Evolutionary conservation across 148 eudicot species (phyloP).

Genomic region (Fagopyrum homotropicum): DNA sequence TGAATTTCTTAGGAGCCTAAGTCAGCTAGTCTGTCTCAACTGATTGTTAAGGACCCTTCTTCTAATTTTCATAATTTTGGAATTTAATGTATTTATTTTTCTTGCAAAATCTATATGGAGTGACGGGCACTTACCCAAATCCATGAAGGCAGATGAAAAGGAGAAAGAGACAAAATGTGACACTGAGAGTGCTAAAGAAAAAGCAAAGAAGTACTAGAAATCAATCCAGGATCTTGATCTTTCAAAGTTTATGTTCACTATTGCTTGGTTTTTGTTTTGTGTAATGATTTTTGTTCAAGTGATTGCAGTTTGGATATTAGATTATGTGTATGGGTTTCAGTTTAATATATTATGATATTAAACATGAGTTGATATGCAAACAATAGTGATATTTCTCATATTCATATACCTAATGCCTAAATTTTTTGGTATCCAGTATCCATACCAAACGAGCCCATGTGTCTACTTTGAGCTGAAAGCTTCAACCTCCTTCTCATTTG

Average conservation of each 20-base stretch:
- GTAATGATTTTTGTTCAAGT: background rate
- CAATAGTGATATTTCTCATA: too few species aligned
- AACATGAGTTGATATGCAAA: too few species aligned
- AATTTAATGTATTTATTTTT: background rate
- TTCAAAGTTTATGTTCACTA: slow-evolving; percentile 27
- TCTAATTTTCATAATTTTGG: background rate
- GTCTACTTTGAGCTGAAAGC: background rate
- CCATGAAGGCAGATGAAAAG: slow-evolving; percentile 56
- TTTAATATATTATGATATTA: too few species aligned
- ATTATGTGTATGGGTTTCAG: too few species aligned
- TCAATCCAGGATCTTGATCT: slow-evolving; percentile 96
- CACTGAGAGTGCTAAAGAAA: slow-evolving; percentile 59
- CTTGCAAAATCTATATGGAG: slow-evolving; percentile 51
- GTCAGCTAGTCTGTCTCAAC: background rate
- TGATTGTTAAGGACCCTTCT: background rate
- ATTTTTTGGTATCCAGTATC: too few species aligned
- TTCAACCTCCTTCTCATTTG: background rate
- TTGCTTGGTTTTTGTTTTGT: background rate
- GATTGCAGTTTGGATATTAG: too few species aligned
- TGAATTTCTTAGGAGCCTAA: background rate
- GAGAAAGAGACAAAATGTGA: slow-evolving; percentile 73
- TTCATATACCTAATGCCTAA: too few species aligned
- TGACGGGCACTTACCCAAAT: slow-evolving; percentile 52
- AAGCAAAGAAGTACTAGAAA: slow-evolving; percentile 59
- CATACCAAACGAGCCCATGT: background rate